Evolutionary conservation across 768 basidiomycete species (phyloP), one percentile per base, ranked within the genome.

Genomic region (Suillus fuscotomentosus): DNA sequence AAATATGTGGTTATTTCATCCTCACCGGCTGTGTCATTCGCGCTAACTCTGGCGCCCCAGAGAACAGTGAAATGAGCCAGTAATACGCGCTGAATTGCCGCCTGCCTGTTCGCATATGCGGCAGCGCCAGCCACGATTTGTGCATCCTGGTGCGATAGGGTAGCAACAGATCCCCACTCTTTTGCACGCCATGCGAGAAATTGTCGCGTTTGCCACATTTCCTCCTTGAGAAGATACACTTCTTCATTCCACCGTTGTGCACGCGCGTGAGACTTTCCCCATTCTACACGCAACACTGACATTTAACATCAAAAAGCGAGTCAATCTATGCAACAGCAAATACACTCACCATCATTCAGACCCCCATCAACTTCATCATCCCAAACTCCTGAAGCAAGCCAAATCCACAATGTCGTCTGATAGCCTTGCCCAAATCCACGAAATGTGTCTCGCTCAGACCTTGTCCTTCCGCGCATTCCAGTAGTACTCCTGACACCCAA

Each of bases 161-260:
- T 14, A 42, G 41, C 15, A 6, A 42, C 15, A 14, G 41, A 42
- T 42, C 5, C 3, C 41, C 41, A 42, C 41, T 15, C 14, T 42
- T 42, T 0, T 15, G 14, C 41, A 42, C 5, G 41, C 41, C 41
- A 42, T 42, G 41, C 41, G 5, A 72, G 69, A 57, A 66, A 77
- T 8, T 24, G 59, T 2, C 71, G 3, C 0, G 63, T 43, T 0
- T 74, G 65, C 1, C 70, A 54, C 77, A 77, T 77, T 62, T 77
- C 76, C 61, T 76, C 73, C 5, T 60, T 60, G 5, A 73, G 42
- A 0, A 73, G 60, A 3, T 57, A 38, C 14, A 73, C 51, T 41
- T 76, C 74, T 43, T 76, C 75, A 17, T 62, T 36, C 72, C 71
- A 73, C 1, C 74, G 66, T 17, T 66, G 53, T 4, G 65, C 70